Evolutionary conservation across 1,284 basidiomycete species (phyloP).

Genomic region (Ustilago tritici): DNA sequence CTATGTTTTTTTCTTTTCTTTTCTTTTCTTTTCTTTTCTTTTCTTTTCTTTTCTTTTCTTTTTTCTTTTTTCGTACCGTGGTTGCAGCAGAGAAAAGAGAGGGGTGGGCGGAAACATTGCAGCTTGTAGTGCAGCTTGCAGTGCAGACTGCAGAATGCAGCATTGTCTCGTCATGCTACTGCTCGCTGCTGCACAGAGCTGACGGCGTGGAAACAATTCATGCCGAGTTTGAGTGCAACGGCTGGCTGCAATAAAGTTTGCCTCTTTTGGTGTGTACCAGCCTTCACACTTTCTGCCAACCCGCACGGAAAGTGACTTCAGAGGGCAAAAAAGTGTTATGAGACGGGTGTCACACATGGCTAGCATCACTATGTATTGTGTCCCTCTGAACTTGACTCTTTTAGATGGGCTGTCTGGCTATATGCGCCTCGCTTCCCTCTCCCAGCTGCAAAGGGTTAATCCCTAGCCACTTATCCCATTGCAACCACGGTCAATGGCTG

Average conservation of each 20-base stretch:
- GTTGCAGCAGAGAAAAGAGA: not conserved
- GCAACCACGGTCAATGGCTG: too few species aligned
- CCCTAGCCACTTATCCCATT: too few species aligned
- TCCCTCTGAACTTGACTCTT: too few species aligned
- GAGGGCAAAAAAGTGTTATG: too few species aligned
- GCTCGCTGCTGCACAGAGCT: not conserved
- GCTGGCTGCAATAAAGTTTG: constrained; percentile 3
- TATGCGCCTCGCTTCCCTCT: too few species aligned
- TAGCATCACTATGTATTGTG: too few species aligned
- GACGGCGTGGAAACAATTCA: constrained; percentile 26
- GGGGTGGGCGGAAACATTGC: not conserved
- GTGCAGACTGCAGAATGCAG: not conserved
- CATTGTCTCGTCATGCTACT: constrained; percentile 6
- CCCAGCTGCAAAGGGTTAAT: too few species aligned
- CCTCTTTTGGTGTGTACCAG: not conserved
- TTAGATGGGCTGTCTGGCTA: too few species aligned
- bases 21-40: too few species aligned
- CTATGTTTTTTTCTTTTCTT: not conserved
- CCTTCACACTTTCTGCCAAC: not conserved
- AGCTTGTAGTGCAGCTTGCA: not conserved
- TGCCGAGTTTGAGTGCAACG: not conserved
- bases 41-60: too few species aligned
- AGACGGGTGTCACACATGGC: too few species aligned
- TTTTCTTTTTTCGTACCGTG: not conserved
- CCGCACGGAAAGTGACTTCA: too few species aligned